phyloP scores from a whole-genome alignment of 345 rosid species.

The Arabidopsis thaliana region TAIR10.1 NC_003076.8:25065501-25066000 shows the following conservation, averaged over 20 bases:
- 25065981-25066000: slow-evolving; percentile 62
- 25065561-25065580: slow-evolving; percentile 7
- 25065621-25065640: slow-evolving; percentile 81
- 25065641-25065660: slow-evolving; percentile 87
- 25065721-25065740: slow-evolving; percentile 88
- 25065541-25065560: slow-evolving; percentile 64
- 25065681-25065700: slow-evolving; percentile 68
- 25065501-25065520: slow-evolving; percentile 62
- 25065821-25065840: background rate
- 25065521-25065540: slow-evolving; percentile 70
- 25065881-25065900: slow-evolving; percentile 93
- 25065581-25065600: slow-evolving; percentile 1
- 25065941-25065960: slow-evolving; percentile 68
- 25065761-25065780: slow-evolving; percentile 64
- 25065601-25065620: slow-evolving; percentile 6
- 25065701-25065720: slow-evolving; percentile 88
- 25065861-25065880: slow-evolving; percentile 7
- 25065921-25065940: slow-evolving; percentile 83
- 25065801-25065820: slow-evolving; percentile 69
- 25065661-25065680: slow-evolving; percentile 68
- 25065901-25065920: slow-evolving; percentile 75
- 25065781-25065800: slow-evolving; percentile 69
- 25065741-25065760: slow-evolving; percentile 70
- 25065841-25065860: background rate
- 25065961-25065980: slow-evolving; percentile 56